These are phyloP conservation scores for Phytopythium vexans DNA, from an alignment of 352 stramenopile genomes.

Conservation along the genomic window DNA sequence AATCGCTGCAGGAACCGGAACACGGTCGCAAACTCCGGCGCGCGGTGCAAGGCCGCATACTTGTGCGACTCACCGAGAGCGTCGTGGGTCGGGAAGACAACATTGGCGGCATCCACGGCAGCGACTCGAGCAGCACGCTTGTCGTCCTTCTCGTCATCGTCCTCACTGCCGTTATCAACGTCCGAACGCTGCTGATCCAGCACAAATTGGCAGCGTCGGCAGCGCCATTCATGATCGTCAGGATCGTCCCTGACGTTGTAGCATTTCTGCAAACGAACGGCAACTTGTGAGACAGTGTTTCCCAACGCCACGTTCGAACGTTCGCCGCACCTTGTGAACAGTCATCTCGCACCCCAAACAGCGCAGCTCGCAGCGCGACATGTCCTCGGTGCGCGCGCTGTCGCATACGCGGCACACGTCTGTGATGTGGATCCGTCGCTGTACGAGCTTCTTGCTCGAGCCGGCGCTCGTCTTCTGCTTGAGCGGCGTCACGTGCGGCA, in stretches of 20 bases:
- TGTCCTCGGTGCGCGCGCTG: constrained; percentile 42
- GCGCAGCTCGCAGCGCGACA: constrained; percentile 52
- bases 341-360: constrained; percentile 66
- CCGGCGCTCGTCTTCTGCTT: constrained; percentile 15
- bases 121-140: not conserved
- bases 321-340: constrained; percentile 44
- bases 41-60: constrained; percentile 33
- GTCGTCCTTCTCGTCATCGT: constrained; percentile 8
- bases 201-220: constrained; percentile 51
- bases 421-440: constrained; percentile 68
- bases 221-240: constrained; percentile 46
- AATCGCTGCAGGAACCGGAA: constrained; percentile 76
- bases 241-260: constrained; percentile 47
- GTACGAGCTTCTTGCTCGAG: constrained; percentile 45
- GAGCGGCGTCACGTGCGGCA: not conserved
- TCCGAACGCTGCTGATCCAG: constrained; percentile 29
- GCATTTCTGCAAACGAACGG: constrained; percentile 24
- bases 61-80: constrained; percentile 21
- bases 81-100: constrained; percentile 34
- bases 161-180: not conserved
- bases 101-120: not conserved
- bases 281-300: not conserved
- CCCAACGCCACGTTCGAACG: not conserved
- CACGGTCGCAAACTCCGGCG: constrained; percentile 50
- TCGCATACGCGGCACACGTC: constrained; percentile 69